A percentile compares a stretch with the other conserved stretches of the same genome.
Evolutionary conservation across 73 alveolate genomes (phyloP).

Genomic region (Symbiodinium natans): DNA sequence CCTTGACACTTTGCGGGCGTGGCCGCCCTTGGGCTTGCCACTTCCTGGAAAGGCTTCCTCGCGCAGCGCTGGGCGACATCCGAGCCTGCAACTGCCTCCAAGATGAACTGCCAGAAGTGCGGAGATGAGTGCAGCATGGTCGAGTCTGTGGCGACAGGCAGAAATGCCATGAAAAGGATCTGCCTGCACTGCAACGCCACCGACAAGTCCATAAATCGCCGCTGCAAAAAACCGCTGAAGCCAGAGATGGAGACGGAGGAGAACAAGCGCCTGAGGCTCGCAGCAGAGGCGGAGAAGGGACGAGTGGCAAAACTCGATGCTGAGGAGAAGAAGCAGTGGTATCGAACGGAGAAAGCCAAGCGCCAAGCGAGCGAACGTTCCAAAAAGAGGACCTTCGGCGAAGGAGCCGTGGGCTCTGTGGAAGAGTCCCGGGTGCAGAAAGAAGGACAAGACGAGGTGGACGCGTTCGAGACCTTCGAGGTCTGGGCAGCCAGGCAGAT

Average conservation of each 20-base stretch:
- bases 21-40: no score
- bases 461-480: background rate
- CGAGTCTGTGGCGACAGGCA: background rate
- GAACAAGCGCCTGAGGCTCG: background rate
- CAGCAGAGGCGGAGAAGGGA: background rate
- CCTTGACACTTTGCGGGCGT: no score
- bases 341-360: background rate
- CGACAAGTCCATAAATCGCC: background rate
- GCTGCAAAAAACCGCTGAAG: background rate
- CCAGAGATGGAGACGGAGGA: background rate
- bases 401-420: slow-evolving; percentile 3
- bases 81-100: background rate
- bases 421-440: background rate
- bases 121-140: background rate
- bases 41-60: background rate
- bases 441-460: background rate
- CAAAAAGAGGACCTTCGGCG: background rate
- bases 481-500: background rate
- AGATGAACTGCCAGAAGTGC: background rate
- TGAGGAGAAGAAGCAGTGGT: background rate
- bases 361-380: background rate
- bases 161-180: background rate
- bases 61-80: background rate
- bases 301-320: background rate
- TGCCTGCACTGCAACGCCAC: slow-evolving; percentile 6